Evolutionary conservation across 805 yeast genomes (phyloP).

Genomic region (Komagataella pastoris): DNA sequence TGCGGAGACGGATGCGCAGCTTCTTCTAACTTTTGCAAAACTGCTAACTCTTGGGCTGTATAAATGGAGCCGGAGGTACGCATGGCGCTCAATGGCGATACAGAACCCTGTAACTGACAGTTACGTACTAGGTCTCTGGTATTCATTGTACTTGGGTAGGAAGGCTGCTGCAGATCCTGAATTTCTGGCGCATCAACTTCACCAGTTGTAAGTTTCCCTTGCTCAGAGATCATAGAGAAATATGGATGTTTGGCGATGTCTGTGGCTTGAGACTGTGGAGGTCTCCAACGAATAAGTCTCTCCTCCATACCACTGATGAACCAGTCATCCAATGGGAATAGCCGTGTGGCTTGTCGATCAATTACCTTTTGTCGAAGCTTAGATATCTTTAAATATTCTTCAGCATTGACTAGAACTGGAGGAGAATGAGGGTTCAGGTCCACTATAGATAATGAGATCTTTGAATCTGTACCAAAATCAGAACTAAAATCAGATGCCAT

Average conservation of each 20-base stretch:
- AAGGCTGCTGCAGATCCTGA: neutral
- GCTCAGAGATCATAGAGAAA: neutral
- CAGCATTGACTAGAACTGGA: constrained; percentile 5
- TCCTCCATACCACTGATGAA: constrained; percentile 21
- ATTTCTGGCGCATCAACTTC: neutral
- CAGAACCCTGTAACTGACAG: neutral
- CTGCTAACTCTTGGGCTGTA: neutral
- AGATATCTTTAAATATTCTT: constrained; percentile 8
- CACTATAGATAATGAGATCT: neutral
- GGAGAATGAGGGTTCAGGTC: constrained; percentile 9
- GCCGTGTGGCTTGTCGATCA: constrained; percentile 15
- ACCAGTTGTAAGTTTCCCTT: neutral
- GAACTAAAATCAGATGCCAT: neutral
- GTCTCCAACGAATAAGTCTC: constrained; percentile 20
- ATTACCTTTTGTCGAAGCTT: constrained; percentile 14
- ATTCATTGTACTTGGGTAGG: neutral
- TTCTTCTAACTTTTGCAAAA: neutral
- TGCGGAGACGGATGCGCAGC: neutral
- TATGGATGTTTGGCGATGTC: constrained; percentile 2
- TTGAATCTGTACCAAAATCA: neutral
- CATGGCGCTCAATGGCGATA: neutral
- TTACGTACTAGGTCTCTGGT: neutral
- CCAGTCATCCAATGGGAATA: constrained; percentile 12
- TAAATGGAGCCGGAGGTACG: neutral
- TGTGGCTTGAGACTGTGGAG: constrained; percentile 13